Base-by-base conservation (phyloP, 345 rosid species). In the Hibiscus syriacus region DNA sequence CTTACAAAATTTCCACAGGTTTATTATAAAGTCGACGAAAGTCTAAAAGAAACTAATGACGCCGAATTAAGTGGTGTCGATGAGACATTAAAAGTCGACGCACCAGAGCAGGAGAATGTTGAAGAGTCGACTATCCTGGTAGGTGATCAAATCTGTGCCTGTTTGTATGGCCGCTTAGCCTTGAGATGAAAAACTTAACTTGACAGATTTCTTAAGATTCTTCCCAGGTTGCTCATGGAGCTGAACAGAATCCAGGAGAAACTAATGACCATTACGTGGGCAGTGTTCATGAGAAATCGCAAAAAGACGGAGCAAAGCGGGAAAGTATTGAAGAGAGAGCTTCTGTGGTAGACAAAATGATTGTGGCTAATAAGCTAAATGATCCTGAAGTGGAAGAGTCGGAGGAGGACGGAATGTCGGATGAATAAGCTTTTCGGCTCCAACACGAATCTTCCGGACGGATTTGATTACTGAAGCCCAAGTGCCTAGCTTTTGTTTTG, bases 11-110 rank as follows among this genome's bases (percentile, higher is more conserved):
- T 41, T 46, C 50, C 13, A 11, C 80, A 86, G 90, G 90, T 76
- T 65, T 88, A 86, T 70, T 76, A 74, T 62, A 76, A 82, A 70
- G 89, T 80, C 16, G 86, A 81, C 4, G 90, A 85, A 71, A 72
- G 41, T 22, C 17, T 74, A 48, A 85, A 76, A 50, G 73, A 58
- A 3, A 54, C 17, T 38, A 36, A 57, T 30, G 39, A 55, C 4
- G 22, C 19, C 29, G 57, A 68, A 11, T 65, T 39, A 10, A 36
- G 46, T 8, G 59, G 39, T 14, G 38, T n/a, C 27, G 48, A 61
- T n/a, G 79, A 69, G 60, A 70, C 20, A 41, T 62, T 68, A 58
- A 43, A 66, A 41, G 60, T 57, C 2, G 73, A 67, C 32, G 39
- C 19, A 63, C 65, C 19, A 6, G 52, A 53, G 69, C 74, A 8